Conservation (phyloP, 2,329 filamentous ascomycete species). For the Trichoderma aggressivum region DNA sequence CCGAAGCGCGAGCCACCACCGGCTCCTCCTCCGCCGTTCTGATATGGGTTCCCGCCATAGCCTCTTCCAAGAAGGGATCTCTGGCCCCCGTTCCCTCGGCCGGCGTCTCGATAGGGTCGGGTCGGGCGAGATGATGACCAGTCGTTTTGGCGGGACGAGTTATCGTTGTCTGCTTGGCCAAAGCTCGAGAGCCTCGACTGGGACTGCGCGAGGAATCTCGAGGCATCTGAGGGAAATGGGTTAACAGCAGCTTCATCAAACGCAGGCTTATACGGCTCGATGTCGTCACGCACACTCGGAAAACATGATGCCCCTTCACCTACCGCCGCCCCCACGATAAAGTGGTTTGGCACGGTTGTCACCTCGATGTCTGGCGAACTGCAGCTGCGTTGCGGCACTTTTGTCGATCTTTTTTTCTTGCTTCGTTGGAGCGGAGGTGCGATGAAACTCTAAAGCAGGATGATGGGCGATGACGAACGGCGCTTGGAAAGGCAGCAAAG, state of each 20-base stretch:
- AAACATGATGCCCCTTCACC: slow-evolving; percentile 40
- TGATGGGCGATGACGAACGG: slow-evolving; percentile 15
- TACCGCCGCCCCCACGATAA: slow-evolving; percentile 33
- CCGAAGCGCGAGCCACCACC: slow-evolving; percentile 67
- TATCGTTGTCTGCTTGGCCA: slow-evolving; percentile 53
- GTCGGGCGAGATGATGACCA: slow-evolving; percentile 36
- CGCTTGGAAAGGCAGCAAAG: slow-evolving; percentile 9
- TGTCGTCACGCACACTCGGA: slow-evolving; percentile 73
- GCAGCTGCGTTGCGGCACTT: neutral
- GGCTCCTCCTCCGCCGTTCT: slow-evolving; percentile 57
- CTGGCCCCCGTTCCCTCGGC: slow-evolving; percentile 30
- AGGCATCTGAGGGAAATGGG: slow-evolving; percentile 68
- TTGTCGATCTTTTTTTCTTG: neutral
- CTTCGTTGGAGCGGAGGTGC: slow-evolving; percentile 5
- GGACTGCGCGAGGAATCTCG: slow-evolving; percentile 92
- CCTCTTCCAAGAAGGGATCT: slow-evolving; percentile 45
- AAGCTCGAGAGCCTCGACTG: slow-evolving; percentile 82
- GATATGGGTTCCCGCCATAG: slow-evolving; percentile 72
- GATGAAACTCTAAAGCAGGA: slow-evolving; percentile 7
- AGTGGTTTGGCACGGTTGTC: slow-evolving; percentile 9
- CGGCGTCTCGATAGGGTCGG: slow-evolving; percentile 32
- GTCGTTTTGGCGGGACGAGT: slow-evolving; percentile 30
- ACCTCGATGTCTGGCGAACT: neutral
- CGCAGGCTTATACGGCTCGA: neutral
- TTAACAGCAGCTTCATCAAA: slow-evolving; percentile 21